These are phyloP conservation scores for Odontarrhena argentea DNA, from an alignment of 345 rosid species.

Conservation along the genomic window DNA sequence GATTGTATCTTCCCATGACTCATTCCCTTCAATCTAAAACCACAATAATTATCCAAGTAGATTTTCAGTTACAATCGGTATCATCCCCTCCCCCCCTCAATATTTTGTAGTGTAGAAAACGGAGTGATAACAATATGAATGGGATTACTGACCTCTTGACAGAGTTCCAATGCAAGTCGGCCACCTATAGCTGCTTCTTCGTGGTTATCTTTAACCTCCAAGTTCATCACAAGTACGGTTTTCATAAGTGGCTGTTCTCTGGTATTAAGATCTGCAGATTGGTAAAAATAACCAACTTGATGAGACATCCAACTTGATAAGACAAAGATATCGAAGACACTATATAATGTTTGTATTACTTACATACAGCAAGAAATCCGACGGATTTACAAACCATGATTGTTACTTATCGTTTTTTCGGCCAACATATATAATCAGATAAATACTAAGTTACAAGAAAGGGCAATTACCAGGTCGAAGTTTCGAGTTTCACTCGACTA, in stretches of 20 bases:
- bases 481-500: conserved; percentile 1
- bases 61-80: background rate
- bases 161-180: conserved; percentile 77
- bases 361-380: background rate
- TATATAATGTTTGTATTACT: background rate
- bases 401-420: background rate
- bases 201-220: conserved; percentile 97
- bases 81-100: background rate
- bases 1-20: conserved; percentile 84
- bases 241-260: conserved; percentile 78
- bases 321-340: conserved; percentile 1
- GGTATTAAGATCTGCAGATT: conserved; percentile 71
- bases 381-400: conserved; percentile 6
- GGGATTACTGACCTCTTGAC: conserved; percentile 62
- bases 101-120: background rate
- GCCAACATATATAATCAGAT: background rate
- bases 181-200: conserved; percentile 97
- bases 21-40: conserved; percentile 71
- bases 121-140: background rate
- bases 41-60: conserved; percentile 6
- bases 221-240: conserved; percentile 76
- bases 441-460: background rate
- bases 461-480: background rate
- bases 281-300: background rate
- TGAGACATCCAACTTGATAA: background rate